phyloP scores from a whole-genome alignment of 2,329 filamentous ascomycete species.

The Hypoxylon sp. region DNA sequence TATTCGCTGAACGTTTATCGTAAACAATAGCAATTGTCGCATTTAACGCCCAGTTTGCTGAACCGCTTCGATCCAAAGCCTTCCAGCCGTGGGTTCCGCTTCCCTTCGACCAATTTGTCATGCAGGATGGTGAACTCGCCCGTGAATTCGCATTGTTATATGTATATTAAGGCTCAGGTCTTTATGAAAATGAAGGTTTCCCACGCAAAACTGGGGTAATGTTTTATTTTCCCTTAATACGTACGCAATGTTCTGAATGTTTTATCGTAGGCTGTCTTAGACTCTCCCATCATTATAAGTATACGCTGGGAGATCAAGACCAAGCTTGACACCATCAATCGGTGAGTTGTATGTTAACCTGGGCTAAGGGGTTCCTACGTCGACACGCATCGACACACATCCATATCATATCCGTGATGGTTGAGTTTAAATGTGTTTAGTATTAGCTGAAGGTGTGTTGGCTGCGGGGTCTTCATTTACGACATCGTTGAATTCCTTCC shows the following conservation, averaged over 20 bases:
- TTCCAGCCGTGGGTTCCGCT: no score
- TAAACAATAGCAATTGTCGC: conserved; percentile 5
- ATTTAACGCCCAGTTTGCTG: conserved; percentile 11
- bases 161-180: not conserved
- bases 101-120: conserved; percentile 15
- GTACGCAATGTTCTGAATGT: conserved; percentile 9
- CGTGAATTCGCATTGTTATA: no score
- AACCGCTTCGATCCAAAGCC: conserved; percentile 23
- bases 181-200: not conserved
- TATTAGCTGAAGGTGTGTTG: conserved; percentile 22
- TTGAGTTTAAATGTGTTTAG: conserved; percentile 26
- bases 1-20: not conserved
- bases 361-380: conserved; percentile 44
- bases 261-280: not conserved
- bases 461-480: no score
- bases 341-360: conserved; percentile 42
- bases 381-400: conserved; percentile 31
- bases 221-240: not conserved
- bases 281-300: not conserved
- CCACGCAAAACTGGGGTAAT: not conserved
- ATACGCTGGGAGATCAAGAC: conserved; percentile 15
- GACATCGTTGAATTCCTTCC: not conserved
- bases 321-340: conserved; percentile 36
- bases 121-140: not conserved
- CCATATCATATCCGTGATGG: conserved; percentile 38